Percentiles rank a stretch among this genome's conserved stretches.
Evolutionary conservation across 2,329 filamentous ascomycete species (phyloP).

Genomic region (Fusarium sp.): DNA sequence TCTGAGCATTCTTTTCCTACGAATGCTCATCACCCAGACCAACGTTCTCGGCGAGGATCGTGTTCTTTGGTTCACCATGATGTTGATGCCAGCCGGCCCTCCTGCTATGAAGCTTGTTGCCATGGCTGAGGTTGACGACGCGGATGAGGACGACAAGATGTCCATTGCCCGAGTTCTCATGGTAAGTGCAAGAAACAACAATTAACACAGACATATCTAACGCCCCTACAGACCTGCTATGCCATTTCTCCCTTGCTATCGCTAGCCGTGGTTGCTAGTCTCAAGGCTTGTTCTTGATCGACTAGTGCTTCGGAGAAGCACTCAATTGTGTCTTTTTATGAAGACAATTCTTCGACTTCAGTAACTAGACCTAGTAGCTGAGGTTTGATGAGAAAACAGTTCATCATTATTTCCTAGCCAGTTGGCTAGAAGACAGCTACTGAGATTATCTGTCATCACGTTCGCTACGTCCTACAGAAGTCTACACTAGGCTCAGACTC

Average conservation of each 20-base stretch:
- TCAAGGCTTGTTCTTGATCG: conserved; percentile 22
- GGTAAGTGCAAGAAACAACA: background rate
- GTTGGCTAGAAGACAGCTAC: too few relatives aligned
- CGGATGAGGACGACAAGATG: conserved; percentile 35
- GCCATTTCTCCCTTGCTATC: conserved; percentile 29
- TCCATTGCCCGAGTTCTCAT: conserved; percentile 30
- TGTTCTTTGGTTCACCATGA: conserved; percentile 34
- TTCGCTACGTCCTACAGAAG: background rate
- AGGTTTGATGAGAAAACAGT: too few relatives aligned
- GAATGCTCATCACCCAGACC: conserved; percentile 23
- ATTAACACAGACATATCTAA: background rate
- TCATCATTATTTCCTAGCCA: too few relatives aligned
- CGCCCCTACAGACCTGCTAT: conserved; percentile 15
- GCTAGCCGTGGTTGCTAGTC: conserved; percentile 29
- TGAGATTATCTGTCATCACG: background rate
- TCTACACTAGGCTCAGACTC: background rate
- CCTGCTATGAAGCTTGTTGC: conserved; percentile 34
- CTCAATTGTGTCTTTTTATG: background rate
- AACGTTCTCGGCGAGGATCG: conserved; percentile 16
- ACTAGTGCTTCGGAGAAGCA: too few relatives aligned
- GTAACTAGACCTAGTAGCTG: too few relatives aligned
- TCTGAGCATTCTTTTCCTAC: conserved; percentile 27
- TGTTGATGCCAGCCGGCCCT: conserved; percentile 31
- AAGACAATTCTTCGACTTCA: background rate
- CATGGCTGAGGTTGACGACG: conserved; percentile 34